phyloP scores from a whole-genome alignment of 2,329 filamentous ascomycete genomes.

The Tricladium varicosporioides region DNA sequence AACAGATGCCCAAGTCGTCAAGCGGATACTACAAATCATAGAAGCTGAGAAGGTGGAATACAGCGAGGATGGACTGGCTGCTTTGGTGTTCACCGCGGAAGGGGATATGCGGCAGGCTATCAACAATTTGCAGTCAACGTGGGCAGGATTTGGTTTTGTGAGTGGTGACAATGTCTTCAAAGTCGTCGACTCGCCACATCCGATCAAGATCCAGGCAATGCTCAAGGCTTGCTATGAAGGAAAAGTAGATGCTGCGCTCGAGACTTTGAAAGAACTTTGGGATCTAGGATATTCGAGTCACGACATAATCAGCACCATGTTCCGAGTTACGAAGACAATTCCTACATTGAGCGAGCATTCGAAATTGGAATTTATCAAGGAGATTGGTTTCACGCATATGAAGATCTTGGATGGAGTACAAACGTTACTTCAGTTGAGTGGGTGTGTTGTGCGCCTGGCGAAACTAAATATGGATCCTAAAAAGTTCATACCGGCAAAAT shows the following conservation, averaged over 20 bases:
- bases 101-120: slow-evolving; percentile 99
- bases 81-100: slow-evolving; percentile 95
- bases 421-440: slow-evolving; percentile 88
- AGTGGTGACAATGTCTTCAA: slow-evolving; percentile 97
- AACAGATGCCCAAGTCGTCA: slow-evolving; percentile 89
- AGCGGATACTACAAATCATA: slow-evolving; percentile 86
- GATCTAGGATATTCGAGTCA: slow-evolving; percentile 95
- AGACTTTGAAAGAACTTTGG: slow-evolving; percentile 88
- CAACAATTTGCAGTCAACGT: slow-evolving; percentile 94
- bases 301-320: slow-evolving; percentile 99
- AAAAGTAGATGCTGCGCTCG: slow-evolving; percentile 83
- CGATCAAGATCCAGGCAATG: slow-evolving; percentile 98
- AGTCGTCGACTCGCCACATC: slow-evolving; percentile 94
- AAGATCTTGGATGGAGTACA: slow-evolving; percentile 97
- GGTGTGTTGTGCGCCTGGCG: slow-evolving; percentile 85
- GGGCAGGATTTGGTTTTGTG: slow-evolving; percentile 93
- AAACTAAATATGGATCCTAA: slow-evolving; percentile 96
- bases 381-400: slow-evolving; percentile 99
- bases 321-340: slow-evolving; percentile 95
- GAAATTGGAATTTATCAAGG: slow-evolving; percentile 96
- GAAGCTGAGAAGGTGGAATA: slow-evolving; percentile 88
- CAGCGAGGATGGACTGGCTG: slow-evolving; percentile 89
- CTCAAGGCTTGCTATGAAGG: slow-evolving; percentile 95
- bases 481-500: slow-evolving; percentile 55
- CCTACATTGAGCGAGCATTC: slow-evolving; percentile 88